phyloP scores from a whole-genome alignment of 2,329 filamentous ascomycete species.

The Gnomoniopsis sp. region DNA sequence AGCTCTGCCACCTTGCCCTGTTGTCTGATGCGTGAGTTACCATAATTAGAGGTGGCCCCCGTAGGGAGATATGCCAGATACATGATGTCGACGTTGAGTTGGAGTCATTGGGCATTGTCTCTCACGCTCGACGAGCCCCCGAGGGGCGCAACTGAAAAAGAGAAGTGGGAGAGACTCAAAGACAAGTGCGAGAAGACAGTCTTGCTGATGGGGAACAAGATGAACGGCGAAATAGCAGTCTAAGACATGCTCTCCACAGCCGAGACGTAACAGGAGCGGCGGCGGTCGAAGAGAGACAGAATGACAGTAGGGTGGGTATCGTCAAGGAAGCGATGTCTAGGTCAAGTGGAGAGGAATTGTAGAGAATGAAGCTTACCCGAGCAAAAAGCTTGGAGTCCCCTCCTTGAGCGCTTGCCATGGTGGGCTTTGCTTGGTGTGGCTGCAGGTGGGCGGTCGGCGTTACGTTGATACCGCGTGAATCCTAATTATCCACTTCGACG shows the following conservation, averaged over 20 bases:
- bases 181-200: slow-evolving; percentile 6
- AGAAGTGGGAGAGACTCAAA: neutral
- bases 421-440: slow-evolving; percentile 21
- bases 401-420: slow-evolving; percentile 56
- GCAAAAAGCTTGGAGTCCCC: slow-evolving; percentile 99
- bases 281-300: slow-evolving; percentile 2
- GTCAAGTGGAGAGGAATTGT: slow-evolving; percentile 3
- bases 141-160: neutral
- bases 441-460: slow-evolving; percentile 7
- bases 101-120: neutral
- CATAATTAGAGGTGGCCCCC: slow-evolving; percentile 30
- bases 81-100: slow-evolving; percentile 41
- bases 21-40: slow-evolving; percentile 49
- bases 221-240: slow-evolving; percentile 9
- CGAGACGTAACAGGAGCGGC: slow-evolving; percentile 4
- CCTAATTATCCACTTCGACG: slow-evolving; percentile 1
- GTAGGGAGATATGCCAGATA: slow-evolving; percentile 53
- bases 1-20: slow-evolving; percentile 99
- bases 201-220: neutral
- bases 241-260: slow-evolving; percentile 17
- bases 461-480: slow-evolving; percentile 15
- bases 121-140: slow-evolving; percentile 1
- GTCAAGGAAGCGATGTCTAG: neutral
- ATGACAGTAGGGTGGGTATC: neutral
- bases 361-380: slow-evolving; percentile 61